Conservation (phyloP, 352 stramenopile genomes). For the Pythium oligandrum region DNA sequence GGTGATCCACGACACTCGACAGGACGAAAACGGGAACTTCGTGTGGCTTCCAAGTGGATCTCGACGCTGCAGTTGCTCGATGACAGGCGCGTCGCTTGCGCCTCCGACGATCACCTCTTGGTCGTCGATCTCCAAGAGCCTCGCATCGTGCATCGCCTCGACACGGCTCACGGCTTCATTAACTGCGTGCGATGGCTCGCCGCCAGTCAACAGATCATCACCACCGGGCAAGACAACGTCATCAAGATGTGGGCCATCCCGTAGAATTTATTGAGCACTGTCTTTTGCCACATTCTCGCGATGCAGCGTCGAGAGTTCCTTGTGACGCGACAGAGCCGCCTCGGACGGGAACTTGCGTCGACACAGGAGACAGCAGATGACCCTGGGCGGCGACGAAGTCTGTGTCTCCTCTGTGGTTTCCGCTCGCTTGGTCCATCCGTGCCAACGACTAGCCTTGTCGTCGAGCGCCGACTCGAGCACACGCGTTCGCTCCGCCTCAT, state of each 20-base stretch:
- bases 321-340: conserved; percentile 41
- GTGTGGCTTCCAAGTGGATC: conserved; percentile 52
- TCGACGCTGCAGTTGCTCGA: conserved; percentile 46
- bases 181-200: conserved; percentile 50
- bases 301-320: conserved; percentile 53
- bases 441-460: conserved; percentile 8
- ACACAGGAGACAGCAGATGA: conserved; percentile 55
- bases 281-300: conserved; percentile 29
- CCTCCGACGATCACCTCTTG: conserved; percentile 50
- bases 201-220: conserved; percentile 27
- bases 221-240: conserved; percentile 61
- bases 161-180: conserved; percentile 58
- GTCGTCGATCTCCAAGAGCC: conserved; percentile 43
- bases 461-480: neutral
- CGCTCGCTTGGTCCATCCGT: conserved; percentile 1
- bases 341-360: conserved; percentile 56
- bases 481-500: neutral
- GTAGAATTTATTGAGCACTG: conserved; percentile 11
- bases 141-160: conserved; percentile 29
- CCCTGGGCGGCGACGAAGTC: neutral
- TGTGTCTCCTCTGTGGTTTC: neutral
- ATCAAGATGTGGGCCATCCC: conserved; percentile 60
- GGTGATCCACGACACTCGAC: conserved; percentile 13
- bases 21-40: conserved; percentile 27
- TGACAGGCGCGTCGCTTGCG: conserved; percentile 37